Percentiles rank a stretch among this genome's conserved stretches.
Conservation (phyloP, 768 basidiomycete species). For the Leucocoprinus sp. region DNA sequence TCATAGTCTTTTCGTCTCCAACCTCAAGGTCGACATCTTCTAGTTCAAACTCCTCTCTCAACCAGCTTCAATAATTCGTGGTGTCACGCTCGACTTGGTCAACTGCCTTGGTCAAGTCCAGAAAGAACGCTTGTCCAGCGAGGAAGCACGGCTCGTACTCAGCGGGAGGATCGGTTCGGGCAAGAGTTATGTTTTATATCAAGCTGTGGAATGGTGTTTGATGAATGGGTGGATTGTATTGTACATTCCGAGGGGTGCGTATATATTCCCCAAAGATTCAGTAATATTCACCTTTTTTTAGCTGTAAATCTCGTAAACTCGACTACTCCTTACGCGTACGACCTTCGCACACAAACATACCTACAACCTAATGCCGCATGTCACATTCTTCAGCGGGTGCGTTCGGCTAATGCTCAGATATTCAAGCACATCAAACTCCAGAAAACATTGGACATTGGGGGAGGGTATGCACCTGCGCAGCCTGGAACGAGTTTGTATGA, state of each 20-base stretch:
- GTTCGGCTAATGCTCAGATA: constrained; percentile 44
- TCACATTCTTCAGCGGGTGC: constrained; percentile 54
- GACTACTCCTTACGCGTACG: constrained; percentile 63
- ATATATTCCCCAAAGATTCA: background rate
- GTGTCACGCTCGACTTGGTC: constrained; percentile 50
- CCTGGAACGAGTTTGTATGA: constrained; percentile 42
- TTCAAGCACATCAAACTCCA: constrained; percentile 35
- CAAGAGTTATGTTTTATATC: constrained; percentile 73
- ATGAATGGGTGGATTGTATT: constrained; percentile 71
- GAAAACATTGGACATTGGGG: constrained; percentile 32
- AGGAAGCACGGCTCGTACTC: constrained; percentile 48
- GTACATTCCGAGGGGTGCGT: constrained; percentile 73
- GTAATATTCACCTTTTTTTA: too few species aligned
- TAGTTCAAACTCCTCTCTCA: constrained; percentile 64
- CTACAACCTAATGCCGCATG: constrained; percentile 59
- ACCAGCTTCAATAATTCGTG: constrained; percentile 67
- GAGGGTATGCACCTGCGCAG: constrained; percentile 42
- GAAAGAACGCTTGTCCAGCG: constrained; percentile 33
- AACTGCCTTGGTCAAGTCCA: constrained; percentile 45
- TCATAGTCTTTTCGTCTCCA: background rate
- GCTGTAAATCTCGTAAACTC: constrained; percentile 57
- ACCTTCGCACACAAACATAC: constrained; percentile 70
- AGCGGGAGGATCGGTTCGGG: constrained; percentile 77
- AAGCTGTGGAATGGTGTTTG: constrained; percentile 63
- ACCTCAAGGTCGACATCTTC: background rate